Conservation (phyloP, 257 asterid species). For the Solanum chilense region DNA sequence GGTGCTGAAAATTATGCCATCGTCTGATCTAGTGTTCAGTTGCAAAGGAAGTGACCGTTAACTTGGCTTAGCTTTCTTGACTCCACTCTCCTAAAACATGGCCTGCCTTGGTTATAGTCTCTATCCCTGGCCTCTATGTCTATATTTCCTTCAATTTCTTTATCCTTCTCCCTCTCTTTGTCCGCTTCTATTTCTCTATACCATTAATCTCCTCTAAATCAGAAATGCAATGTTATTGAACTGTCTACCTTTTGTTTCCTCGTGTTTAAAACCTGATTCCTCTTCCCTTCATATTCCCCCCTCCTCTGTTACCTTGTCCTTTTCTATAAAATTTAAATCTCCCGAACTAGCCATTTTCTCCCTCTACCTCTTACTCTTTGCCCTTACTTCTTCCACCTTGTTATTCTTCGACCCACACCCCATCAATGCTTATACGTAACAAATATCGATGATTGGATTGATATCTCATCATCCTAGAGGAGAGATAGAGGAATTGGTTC, state of each 20-base stretch:
- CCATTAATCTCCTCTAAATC: neutral
- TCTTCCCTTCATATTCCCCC: neutral
- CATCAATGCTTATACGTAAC: constrained; percentile 23
- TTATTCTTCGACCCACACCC: neutral
- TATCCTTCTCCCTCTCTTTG: neutral
- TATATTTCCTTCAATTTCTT: neutral
- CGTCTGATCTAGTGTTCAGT: too few species aligned
- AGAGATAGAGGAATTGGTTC: neutral
- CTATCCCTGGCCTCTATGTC: neutral
- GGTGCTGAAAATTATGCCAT: neutral
- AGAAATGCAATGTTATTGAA: too few species aligned
- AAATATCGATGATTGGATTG: neutral
- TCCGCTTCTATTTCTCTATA: neutral
- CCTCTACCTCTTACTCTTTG: too few species aligned
- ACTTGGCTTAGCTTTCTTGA: neutral
- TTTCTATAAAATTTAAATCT: neutral
- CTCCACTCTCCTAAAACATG: too few species aligned
- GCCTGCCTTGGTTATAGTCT: neutral
- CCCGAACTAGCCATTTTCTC: neutral
- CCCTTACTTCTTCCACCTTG: neutral
- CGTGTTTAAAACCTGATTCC: neutral
- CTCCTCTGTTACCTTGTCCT: too few species aligned
- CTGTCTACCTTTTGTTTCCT: too few species aligned
- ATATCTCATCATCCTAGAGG: neutral
- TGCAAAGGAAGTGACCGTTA: neutral